Conservation (phyloP, 2,329 filamentous ascomycete species). For the Dactylellina cionopaga region DNA sequence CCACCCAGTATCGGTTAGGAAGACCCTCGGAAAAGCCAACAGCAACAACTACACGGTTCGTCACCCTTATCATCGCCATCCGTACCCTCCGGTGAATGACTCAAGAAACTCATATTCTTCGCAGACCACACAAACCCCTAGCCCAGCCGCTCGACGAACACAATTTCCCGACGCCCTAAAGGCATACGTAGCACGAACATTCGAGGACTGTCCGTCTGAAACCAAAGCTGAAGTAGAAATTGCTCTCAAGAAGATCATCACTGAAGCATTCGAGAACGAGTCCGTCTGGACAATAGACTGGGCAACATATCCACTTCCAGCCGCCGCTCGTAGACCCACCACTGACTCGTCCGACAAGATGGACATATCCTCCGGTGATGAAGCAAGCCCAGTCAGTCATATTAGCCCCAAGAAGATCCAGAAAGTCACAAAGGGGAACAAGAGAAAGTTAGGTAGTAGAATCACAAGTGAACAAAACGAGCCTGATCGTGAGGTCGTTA, state of each 20-base stretch:
- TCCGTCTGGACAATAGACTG: slow-evolving; percentile 81
- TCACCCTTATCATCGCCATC: slow-evolving; percentile 11
- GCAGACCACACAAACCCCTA: slow-evolving; percentile 23
- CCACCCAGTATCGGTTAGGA: slow-evolving; percentile 41
- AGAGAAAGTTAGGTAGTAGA: slow-evolving; percentile 52
- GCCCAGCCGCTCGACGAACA: slow-evolving; percentile 24
- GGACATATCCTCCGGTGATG: slow-evolving; percentile 50
- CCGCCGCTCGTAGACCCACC: slow-evolving; percentile 36
- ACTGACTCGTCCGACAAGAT: slow-evolving; percentile 27
- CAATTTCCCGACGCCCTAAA: slow-evolving; percentile 57
- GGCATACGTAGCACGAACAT: slow-evolving; percentile 67
- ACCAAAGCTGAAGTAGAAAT: slow-evolving; percentile 75
- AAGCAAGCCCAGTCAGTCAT: slow-evolving; percentile 10
- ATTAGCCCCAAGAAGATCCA: slow-evolving; percentile 4
- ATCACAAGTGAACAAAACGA: slow-evolving; percentile 42
- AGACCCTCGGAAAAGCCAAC: slow-evolving; percentile 35
- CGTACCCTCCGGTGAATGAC: slow-evolving; percentile 14
- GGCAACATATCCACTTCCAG: slow-evolving; percentile 78
- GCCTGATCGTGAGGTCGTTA: slow-evolving; percentile 18
- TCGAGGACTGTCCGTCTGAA: slow-evolving; percentile 63
- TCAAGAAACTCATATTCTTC: slow-evolving; percentile 15
- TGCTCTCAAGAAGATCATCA: slow-evolving; percentile 87
- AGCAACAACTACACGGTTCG: slow-evolving; percentile 20
- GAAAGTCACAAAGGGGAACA: slow-evolving; percentile 33
- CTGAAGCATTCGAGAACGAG: slow-evolving; percentile 77